phyloP scores from a whole-genome alignment of 140 eudicot species.

The Oenanthe javanica region DNA sequence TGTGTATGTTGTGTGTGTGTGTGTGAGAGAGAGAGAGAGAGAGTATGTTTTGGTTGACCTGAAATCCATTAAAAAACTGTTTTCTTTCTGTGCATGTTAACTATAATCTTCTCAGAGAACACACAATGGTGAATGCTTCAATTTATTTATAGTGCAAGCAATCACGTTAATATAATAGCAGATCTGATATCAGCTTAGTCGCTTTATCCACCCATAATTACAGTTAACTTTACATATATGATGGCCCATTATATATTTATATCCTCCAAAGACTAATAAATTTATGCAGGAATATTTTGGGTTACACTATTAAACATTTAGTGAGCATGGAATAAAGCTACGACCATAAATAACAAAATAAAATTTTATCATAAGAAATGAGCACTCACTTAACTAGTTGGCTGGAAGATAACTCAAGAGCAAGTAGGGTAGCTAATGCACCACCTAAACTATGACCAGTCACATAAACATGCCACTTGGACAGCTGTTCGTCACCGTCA shows the following conservation, averaged over 20 bases:
- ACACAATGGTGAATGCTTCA: neutral
- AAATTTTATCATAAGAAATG: neutral
- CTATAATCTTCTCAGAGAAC: neutral
- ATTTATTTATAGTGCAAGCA: too few species aligned
- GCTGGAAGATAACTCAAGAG: slow-evolving; percentile 92
- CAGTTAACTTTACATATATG: neutral
- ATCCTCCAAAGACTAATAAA: neutral
- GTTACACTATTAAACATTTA: neutral
- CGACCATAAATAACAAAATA: neutral
- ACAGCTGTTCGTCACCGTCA: slow-evolving; percentile 36
- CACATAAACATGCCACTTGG: slow-evolving; percentile 82
- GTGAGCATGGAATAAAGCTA: neutral
- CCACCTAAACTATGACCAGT: slow-evolving; percentile 99
- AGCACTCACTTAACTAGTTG: slow-evolving; percentile 79
- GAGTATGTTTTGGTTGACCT: neutral
- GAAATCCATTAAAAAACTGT: neutral
- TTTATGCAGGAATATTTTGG: neutral
- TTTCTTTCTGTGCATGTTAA: neutral
- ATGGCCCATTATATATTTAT: neutral
- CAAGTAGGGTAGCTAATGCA: slow-evolving; percentile 94
- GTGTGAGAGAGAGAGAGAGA: neutral
- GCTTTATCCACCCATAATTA: neutral
- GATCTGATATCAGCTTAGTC: too few species aligned
- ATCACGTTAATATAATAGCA: neutral
- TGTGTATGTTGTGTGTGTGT: neutral